A percentile compares a stretch with the other conserved stretches of the same genome.
phyloP scores from a whole-genome alignment of 306 rosid genomes.

The Prosopis cineraria region DNA sequence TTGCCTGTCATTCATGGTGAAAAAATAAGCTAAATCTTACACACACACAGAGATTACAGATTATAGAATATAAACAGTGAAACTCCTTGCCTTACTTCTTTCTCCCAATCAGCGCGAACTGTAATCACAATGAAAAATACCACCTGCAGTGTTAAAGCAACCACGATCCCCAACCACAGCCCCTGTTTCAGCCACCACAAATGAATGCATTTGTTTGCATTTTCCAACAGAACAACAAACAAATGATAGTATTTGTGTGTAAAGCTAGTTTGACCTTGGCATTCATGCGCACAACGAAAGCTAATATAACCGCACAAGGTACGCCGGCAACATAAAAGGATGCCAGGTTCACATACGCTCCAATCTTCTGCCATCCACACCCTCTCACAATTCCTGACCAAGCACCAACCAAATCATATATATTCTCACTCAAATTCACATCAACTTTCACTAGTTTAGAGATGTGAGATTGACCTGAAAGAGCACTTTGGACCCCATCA shows the following conservation, averaged over 20 bases:
- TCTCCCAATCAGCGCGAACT: conserved; percentile 54
- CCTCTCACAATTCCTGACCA: conserved; percentile 59
- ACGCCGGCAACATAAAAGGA: conserved; percentile 58
- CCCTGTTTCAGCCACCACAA: conserved; percentile 40
- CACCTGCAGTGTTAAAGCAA: conserved; percentile 52
- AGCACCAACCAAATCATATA: too few relatives aligned
- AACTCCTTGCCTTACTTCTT: conserved; percentile 39
- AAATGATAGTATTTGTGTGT: not conserved
- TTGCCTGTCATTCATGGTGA: too few relatives aligned
- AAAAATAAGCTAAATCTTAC: too few relatives aligned
- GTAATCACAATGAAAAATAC: conserved; percentile 41
- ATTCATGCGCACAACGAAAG: conserved; percentile 49
- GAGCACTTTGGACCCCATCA: conserved; percentile 60
- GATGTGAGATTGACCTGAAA: conserved; percentile 42
- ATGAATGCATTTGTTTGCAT: not conserved
- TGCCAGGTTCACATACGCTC: conserved; percentile 61
- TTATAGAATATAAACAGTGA: too few relatives aligned
- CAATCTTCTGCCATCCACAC: conserved; percentile 69
- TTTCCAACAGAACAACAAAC: not conserved
- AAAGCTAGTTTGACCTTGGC: conserved; percentile 41
- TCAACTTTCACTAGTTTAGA: not conserved
- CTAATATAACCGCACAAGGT: conserved; percentile 45
- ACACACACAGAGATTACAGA: not conserved
- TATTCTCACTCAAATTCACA: not conserved
- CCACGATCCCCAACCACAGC: conserved; percentile 62